Evolutionary conservation across 345 rosid species (phyloP), one percentile per base, ranked within the genome.

Genomic region (Lepidium didymum): DNA sequence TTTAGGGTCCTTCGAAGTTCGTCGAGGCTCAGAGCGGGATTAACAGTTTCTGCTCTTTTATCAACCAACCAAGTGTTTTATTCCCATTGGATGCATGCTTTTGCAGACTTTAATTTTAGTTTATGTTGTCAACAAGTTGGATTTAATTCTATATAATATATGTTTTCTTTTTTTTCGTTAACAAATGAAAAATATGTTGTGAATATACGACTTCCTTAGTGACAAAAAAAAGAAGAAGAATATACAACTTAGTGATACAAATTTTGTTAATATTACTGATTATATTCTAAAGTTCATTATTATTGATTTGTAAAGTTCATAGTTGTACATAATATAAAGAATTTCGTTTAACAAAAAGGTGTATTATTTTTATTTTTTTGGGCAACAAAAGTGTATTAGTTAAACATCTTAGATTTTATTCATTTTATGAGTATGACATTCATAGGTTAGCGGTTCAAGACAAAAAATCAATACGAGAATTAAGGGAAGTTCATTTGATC

Each of bases 21-120:
- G 56, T 33, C 73, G 43, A 67, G 50, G 52, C 19, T 64, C 21
- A 2, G 56, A 45, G 69, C 56, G 62, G 68, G 47, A 61, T 62
- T 70, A 51, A n/a, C 15, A 13, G 49, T 49, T 14, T 10, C 5
- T 10, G 11, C 12, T 15, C 42, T 5, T 23, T 16, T 25, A 38
- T 6, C 14, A 6, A 49, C 33, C 33, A 51, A 69, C 7, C 40
- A 2, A 33, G 12, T 7, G 50, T 23, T 31, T 36, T 35, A 3
- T 36, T 29, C 1, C 33, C 37, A 60, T 41, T 61, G 68, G 74
- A 33, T 70, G 61, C 74, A 70, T 46, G 66, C 18, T 38, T 49
- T 47, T 2, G 7, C 10, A 7, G 0, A 56, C 19, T 13, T 21
- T 10, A 2, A 9, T 8, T 14, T 7, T 19, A 1, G 21, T 19